A percentile compares a stretch with the other conserved stretches of the same genome.
These are phyloP conservation scores for Acanthamoeba lenticulata DNA, from an alignment of 208 protist species.

Conservation along the genomic window DNA sequence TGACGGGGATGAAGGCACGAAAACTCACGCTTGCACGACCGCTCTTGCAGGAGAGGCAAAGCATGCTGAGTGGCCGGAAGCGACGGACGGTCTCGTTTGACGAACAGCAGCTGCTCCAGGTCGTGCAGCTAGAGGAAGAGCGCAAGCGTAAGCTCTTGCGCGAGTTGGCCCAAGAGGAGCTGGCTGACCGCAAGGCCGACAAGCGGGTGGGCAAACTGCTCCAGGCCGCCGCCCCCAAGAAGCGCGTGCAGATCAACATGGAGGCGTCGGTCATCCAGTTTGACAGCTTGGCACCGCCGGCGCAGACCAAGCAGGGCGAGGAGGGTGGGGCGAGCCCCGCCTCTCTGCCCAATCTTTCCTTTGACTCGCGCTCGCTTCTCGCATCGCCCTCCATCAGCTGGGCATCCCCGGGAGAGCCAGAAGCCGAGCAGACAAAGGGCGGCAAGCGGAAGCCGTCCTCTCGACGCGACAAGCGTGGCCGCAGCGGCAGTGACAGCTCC, in stretches of 20 bases:
- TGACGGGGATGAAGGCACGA: background rate
- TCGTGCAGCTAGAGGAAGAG: background rate
- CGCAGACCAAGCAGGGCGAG: background rate
- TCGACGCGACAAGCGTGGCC: background rate
- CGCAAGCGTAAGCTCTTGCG: slow-evolving; percentile 17
- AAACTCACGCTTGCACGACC: background rate
- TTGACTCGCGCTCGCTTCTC: background rate
- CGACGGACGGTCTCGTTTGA: slow-evolving; percentile 22
- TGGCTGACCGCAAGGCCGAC: background rate
- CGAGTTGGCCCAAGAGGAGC: background rate
- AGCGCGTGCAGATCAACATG: slow-evolving; percentile 17
- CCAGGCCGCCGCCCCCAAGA: background rate
- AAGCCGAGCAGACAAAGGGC: background rate
- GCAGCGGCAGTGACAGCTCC: background rate
- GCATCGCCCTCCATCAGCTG: background rate
- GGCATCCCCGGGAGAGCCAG: background rate
- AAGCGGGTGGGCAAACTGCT: slow-evolving; percentile 10
- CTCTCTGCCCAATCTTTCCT: background rate
- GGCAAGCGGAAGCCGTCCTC: background rate
- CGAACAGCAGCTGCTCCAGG: slow-evolving; percentile 1
- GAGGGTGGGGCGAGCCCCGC: background rate
- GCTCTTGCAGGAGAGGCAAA: background rate
- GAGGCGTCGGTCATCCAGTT: slow-evolving; percentile 24
- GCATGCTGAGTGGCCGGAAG: background rate
- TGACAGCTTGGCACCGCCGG: background rate